phyloP scores from a whole-genome alignment of 176 grass and related monocot species.

The Aegilops tauschii region DNA sequence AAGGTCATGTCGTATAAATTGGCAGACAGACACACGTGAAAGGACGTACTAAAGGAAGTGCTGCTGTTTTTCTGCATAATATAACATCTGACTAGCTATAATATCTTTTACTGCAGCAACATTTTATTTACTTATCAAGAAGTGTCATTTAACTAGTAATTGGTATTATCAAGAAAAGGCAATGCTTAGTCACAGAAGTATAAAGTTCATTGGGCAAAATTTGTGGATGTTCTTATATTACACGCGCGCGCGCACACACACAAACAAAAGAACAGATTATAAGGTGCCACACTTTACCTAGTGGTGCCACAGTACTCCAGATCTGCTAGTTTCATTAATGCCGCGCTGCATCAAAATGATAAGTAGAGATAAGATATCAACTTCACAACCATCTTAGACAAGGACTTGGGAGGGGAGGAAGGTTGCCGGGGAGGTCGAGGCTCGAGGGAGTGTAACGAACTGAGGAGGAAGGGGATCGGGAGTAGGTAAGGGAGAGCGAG shows the following conservation, averaged over 20 bases:
- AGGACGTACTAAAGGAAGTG: background rate
- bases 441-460: too few species aligned
- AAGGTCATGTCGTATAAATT: background rate
- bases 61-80: background rate
- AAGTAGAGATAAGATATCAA: constrained; percentile 26
- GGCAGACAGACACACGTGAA: background rate
- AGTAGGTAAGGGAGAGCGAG: too few species aligned
- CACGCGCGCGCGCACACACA: background rate
- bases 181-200: background rate
- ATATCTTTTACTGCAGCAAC: background rate
- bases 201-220: background rate
- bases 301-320: constrained; percentile 97
- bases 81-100: background rate
- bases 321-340: constrained; percentile 84
- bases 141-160: background rate
- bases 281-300: constrained; percentile 47
- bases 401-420: too few species aligned
- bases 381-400: background rate
- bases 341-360: constrained; percentile 52
- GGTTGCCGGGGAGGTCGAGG: too few species aligned
- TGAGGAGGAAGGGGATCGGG: too few species aligned
- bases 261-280: background rate
- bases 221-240: background rate
- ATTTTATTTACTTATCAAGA: background rate
- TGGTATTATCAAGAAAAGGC: background rate